Evolutionary conservation across 257 asterid genomes (phyloP).

Genomic region (Nicotiana otophora): DNA sequence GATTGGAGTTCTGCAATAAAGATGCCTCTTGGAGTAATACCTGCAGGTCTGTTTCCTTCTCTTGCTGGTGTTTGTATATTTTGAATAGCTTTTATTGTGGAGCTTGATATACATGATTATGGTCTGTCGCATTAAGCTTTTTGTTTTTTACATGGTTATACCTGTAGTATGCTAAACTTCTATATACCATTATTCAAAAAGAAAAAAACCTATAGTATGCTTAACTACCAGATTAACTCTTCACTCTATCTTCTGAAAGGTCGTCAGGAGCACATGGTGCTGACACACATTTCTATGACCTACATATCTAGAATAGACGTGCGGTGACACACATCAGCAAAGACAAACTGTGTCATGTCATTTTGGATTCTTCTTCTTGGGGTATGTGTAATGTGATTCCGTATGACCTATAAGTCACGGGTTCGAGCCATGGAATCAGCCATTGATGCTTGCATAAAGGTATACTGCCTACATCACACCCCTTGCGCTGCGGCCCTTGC

Average conservation of each 20-base stretch:
- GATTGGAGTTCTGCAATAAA: slow-evolving; percentile 75
- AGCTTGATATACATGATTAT: background rate
- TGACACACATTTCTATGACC: background rate
- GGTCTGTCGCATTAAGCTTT: background rate
- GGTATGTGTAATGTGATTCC: background rate
- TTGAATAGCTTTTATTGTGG: background rate
- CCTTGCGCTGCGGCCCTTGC: too few species aligned
- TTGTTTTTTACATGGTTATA: background rate
- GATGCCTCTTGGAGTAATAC: slow-evolving; percentile 85
- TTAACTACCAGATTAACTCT: background rate
- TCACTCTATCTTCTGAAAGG: background rate
- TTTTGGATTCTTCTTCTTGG: background rate
- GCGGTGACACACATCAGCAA: background rate
- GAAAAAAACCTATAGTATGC: background rate
- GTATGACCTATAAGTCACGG: too few species aligned
- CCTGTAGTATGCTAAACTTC: background rate
- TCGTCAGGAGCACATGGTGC: background rate
- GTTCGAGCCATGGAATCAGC: too few species aligned
- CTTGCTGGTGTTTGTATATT: background rate
- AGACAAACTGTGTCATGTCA: background rate
- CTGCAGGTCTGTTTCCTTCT: slow-evolving; percentile 60
- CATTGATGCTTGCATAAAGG: too few species aligned
- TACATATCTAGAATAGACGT: background rate
- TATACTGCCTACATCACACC: too few species aligned
- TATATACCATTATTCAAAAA: too few species aligned